Conservation (phyloP, 2,329 filamentous ascomycete genomes). For the Talaromyces atroroseus region DNA sequence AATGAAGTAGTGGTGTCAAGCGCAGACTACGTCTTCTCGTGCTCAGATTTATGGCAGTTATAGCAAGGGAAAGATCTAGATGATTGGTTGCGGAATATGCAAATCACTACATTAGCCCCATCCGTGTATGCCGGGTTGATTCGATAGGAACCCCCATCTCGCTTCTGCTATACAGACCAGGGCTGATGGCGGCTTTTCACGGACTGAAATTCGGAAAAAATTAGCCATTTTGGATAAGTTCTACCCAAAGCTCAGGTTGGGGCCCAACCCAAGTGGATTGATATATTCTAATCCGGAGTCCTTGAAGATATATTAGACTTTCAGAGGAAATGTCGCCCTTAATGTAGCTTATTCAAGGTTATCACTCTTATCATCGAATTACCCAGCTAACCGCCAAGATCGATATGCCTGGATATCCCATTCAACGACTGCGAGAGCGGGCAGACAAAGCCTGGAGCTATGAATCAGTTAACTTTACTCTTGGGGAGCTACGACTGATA, state of each 20-base stretch:
- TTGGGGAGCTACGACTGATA: constrained; percentile 3
- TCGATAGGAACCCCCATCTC: neutral
- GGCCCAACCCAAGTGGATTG: neutral
- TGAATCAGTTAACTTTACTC: neutral
- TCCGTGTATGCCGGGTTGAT: neutral
- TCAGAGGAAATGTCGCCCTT: neutral
- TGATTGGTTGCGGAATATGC: too few relatives aligned
- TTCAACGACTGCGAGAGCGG: neutral
- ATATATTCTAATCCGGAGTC: neutral
- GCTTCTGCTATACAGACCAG: neutral
- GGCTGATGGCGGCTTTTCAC: neutral
- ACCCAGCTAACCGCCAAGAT: neutral
- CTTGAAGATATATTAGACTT: neutral
- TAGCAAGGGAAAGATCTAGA: too few relatives aligned
- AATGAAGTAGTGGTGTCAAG: too few relatives aligned
- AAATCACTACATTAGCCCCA: too few relatives aligned
- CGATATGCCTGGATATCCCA: neutral
- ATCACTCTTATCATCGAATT: neutral
- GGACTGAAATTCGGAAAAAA: neutral
- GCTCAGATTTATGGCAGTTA: neutral
- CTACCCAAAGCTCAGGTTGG: neutral
- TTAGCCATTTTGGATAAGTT: neutral
- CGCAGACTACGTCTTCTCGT: too few relatives aligned
- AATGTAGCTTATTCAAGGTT: neutral
- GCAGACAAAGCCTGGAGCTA: constrained; percentile 2